These are phyloP conservation scores for Lenwebbia sp. DNA, from an alignment of 345 rosid species.

Conservation along the genomic window DNA sequence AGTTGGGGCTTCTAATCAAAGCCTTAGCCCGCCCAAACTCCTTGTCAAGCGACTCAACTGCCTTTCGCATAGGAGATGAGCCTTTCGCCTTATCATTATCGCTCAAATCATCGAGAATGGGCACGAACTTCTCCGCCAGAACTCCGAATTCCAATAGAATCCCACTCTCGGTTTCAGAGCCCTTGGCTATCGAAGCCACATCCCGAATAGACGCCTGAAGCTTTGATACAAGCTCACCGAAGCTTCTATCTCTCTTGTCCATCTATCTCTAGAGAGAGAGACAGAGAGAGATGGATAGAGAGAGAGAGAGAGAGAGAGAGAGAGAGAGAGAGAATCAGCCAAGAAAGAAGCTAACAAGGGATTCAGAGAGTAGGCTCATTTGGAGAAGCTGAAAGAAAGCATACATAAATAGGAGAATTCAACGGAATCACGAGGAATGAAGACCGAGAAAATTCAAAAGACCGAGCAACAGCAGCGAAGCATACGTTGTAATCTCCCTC, in stretches of 20 bases:
- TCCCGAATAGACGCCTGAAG: conserved; percentile 21
- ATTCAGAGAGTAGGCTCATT: neutral
- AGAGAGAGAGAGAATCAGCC: neutral
- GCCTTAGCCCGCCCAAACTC: conserved; percentile 31
- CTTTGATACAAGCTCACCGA: conserved; percentile 22
- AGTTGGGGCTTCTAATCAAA: conserved; percentile 15
- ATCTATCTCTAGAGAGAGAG: neutral
- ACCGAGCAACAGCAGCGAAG: neutral
- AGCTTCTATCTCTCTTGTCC: conserved; percentile 9
- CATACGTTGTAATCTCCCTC: neutral
- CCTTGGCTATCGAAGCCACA: conserved; percentile 21
- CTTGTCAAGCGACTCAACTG: conserved; percentile 27
- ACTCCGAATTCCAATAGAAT: conserved; percentile 21
- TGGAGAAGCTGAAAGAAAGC: neutral
- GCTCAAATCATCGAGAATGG: conserved; percentile 24
- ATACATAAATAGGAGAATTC: neutral
- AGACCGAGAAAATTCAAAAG: neutral
- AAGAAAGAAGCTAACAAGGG: neutral
- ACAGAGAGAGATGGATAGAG: neutral
- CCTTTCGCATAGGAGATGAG: conserved; percentile 27
- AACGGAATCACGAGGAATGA: neutral
- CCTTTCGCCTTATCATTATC: conserved; percentile 17
- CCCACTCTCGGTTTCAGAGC: conserved; percentile 18
- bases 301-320: neutral
- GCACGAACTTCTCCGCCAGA: conserved; percentile 34